Evolutionary conservation across 139 green algal species (phyloP).

Genomic region (Tetradesmus lagerheimii): DNA sequence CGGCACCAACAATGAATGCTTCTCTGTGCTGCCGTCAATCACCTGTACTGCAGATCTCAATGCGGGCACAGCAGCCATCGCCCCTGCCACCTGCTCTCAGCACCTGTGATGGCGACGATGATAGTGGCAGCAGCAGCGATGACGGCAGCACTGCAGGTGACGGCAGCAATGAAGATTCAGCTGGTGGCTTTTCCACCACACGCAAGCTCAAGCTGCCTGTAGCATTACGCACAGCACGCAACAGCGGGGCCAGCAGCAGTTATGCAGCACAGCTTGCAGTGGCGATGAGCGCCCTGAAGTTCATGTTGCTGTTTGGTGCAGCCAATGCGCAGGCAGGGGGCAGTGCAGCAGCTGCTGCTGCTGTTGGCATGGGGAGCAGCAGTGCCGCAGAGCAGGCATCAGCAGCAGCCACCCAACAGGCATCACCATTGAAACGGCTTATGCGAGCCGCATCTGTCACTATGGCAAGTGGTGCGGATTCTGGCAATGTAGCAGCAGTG

Average conservation of each 20-base stretch:
- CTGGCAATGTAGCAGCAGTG: neutral
- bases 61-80: constrained; percentile 20
- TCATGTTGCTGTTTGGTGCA: constrained; percentile 8
- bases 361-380: neutral
- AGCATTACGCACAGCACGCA: neutral
- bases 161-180: neutral
- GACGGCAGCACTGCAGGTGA: neutral
- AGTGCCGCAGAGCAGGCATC: neutral
- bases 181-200: neutral
- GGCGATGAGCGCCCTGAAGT: constrained; percentile 34
- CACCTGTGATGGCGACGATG: neutral
- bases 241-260: neutral
- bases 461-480: neutral
- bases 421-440: constrained; percentile 10
- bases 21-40: neutral
- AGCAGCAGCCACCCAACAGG: neutral
- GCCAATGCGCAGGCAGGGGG: neutral
- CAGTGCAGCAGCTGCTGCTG: neutral
- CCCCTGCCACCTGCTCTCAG: neutral
- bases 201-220: constrained; percentile 32
- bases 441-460: neutral
- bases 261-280: constrained; percentile 29
- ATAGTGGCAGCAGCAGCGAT: neutral
- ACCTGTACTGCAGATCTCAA: neutral
- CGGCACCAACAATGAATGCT: no score